Conservation (phyloP, 2,329 filamentous ascomycete species). For the Pyrenochaeta sp. region DNA sequence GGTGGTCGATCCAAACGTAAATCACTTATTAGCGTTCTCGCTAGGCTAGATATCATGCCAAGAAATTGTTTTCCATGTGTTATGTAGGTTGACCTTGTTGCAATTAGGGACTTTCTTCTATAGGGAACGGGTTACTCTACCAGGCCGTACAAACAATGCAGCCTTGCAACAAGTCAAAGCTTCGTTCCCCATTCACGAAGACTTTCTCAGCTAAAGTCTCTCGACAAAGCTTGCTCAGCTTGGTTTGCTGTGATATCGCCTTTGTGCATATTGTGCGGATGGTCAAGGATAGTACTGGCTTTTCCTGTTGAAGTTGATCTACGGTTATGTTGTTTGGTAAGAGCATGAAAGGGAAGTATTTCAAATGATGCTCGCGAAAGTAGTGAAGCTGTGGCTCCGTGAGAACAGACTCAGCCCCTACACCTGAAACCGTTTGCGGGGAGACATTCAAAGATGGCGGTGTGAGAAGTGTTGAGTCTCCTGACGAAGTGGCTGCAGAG, state of each 20-base stretch:
- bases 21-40: conserved; percentile 25
- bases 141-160: conserved; percentile 30
- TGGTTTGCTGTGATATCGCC: conserved; percentile 14
- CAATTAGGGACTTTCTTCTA: background rate
- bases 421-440: background rate
- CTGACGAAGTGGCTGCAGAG: conserved; percentile 1
- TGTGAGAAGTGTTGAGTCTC: conserved; percentile 9
- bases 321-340: conserved; percentile 12
- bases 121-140: conserved; percentile 4
- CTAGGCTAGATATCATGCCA: conserved; percentile 19
- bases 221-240: conserved; percentile 23
- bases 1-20: conserved; percentile 26
- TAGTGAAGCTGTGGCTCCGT: conserved; percentile 13
- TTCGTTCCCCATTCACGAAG: conserved; percentile 30
- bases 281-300: conserved; percentile 19
- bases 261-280: conserved; percentile 28
- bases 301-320: conserved; percentile 9
- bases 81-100: conserved; percentile 23
- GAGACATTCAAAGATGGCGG: conserved; percentile 12
- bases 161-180: conserved; percentile 28
- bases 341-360: conserved; percentile 21
- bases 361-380: conserved; percentile 17
- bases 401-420: conserved; percentile 4
- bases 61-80: conserved; percentile 24
- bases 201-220: conserved; percentile 24